A percentile compares a stretch with the other conserved stretches of the same genome.
Evolutionary conservation across 805 yeast species (phyloP).

Genomic region (Babjeviella inositovora): DNA sequence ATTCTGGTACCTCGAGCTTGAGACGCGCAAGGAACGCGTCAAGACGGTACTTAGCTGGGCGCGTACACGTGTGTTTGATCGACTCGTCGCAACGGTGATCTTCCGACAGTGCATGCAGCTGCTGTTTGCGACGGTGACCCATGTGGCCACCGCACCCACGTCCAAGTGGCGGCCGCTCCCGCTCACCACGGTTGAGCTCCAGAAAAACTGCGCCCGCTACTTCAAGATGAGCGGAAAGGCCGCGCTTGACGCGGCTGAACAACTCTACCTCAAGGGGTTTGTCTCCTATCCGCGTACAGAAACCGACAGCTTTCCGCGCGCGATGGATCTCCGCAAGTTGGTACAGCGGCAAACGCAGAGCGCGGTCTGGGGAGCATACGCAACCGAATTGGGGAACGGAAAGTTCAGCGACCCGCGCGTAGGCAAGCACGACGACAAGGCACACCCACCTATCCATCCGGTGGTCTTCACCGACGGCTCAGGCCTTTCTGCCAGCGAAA

Average conservation of each 20-base stretch:
- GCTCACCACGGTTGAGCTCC: constrained; percentile 85
- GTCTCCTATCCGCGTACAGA: constrained; percentile 96
- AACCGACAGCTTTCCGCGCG: constrained; percentile 70
- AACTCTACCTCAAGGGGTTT: constrained; percentile 70
- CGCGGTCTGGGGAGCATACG: constrained; percentile 59
- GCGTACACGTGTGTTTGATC: constrained; percentile 57
- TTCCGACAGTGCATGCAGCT: constrained; percentile 49
- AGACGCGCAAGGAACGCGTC: constrained; percentile 21
- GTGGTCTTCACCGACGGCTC: constrained; percentile 25
- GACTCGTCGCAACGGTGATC: constrained; percentile 41
- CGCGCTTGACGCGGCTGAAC: constrained; percentile 69
- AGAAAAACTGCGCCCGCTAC: constrained; percentile 64
- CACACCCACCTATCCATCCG: constrained; percentile 98
- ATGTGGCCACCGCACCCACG: constrained; percentile 44
- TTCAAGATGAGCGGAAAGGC: constrained; percentile 70
- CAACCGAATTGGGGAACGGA: constrained; percentile 19
- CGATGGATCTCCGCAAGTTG: constrained; percentile 53
- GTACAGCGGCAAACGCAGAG: constrained; percentile 44
- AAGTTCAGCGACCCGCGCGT: constrained; percentile 52
- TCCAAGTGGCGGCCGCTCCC: constrained; percentile 77
- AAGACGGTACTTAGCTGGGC: constrained; percentile 51
- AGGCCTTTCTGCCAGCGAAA: constrained; percentile 24
- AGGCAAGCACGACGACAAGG: constrained; percentile 82
- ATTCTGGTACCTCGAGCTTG: constrained; percentile 62
- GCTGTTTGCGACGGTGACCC: constrained; percentile 30